Percentiles rank a stretch among this genome's conserved stretches.
phyloP scores from a whole-genome alignment of 345 rosid species.

The Salix arbutifolia region DNA sequence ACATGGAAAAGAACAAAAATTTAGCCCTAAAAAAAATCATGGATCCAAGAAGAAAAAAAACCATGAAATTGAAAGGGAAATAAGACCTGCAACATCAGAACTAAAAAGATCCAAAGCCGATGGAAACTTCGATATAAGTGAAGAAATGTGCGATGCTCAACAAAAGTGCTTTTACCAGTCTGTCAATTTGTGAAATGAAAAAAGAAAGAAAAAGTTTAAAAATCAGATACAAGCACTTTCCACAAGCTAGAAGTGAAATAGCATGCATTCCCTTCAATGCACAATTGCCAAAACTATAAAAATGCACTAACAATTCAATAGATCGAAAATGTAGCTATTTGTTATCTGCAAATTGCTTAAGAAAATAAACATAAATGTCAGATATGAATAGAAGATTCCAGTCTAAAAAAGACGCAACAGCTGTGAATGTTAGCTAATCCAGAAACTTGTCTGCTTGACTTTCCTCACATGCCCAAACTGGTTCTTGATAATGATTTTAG shows the following conservation, averaged over 20 bases:
- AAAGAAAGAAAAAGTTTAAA: not conserved
- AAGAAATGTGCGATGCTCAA: constrained; percentile 95
- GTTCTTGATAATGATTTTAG: not conserved
- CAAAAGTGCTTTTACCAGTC: constrained; percentile 95
- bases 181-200: constrained; percentile 22
- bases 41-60: not conserved
- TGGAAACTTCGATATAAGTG: constrained; percentile 92
- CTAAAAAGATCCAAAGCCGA: constrained; percentile 94
- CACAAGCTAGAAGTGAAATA: too few species aligned
- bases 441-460: not conserved
- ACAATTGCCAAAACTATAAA: not conserved
- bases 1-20: constrained; percentile 3
- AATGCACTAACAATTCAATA: not conserved
- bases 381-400: not conserved
- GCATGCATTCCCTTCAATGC: not conserved
- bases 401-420: not conserved
- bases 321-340: not conserved
- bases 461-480: not conserved
- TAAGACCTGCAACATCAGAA: constrained; percentile 85
- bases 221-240: too few species aligned
- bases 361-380: not conserved
- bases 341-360: not conserved
- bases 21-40: not conserved
- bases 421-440: not conserved
- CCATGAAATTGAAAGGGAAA: constrained; percentile 4